Conservation (phyloP, 2,329 filamentous ascomycete species). For the Sporothrix dimorphospora region DNA sequence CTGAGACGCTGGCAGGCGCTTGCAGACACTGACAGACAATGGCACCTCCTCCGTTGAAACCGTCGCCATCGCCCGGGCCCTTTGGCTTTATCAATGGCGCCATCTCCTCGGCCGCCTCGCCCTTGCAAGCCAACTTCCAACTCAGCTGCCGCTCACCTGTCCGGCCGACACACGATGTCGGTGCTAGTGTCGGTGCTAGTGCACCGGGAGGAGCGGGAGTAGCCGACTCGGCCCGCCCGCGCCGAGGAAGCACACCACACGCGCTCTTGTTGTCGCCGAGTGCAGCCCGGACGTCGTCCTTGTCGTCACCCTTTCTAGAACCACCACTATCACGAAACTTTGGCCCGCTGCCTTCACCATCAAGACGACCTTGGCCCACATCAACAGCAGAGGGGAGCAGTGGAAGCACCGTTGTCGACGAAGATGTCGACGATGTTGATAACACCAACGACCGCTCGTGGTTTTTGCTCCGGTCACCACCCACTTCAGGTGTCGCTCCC, state of each 20-base stretch:
- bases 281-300: neutral
- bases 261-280: neutral
- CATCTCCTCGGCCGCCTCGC: constrained; percentile 39
- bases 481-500: constrained; percentile 32
- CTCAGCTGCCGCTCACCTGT: constrained; percentile 42
- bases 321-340: constrained; percentile 35
- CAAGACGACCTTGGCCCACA: constrained; percentile 8
- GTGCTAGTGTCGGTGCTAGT: neutral
- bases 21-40: neutral
- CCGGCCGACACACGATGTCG: constrained; percentile 34
- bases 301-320: constrained; percentile 34
- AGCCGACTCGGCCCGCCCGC: constrained; percentile 5
- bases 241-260: neutral
- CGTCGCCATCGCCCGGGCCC: constrained; percentile 18
- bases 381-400: constrained; percentile 23
- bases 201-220: constrained; percentile 21
- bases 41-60: constrained; percentile 15
- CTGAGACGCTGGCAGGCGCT: no score
- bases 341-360: constrained; percentile 27
- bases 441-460: constrained; percentile 30
- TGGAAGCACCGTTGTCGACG: constrained; percentile 29
- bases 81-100: constrained; percentile 34
- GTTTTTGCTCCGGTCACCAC: constrained; percentile 33
- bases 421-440: constrained; percentile 29
- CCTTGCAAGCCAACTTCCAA: constrained; percentile 39